phyloP scores from a whole-genome alignment of 2,329 filamentous ascomycete genomes.

The Fusarium sp. region DNA sequence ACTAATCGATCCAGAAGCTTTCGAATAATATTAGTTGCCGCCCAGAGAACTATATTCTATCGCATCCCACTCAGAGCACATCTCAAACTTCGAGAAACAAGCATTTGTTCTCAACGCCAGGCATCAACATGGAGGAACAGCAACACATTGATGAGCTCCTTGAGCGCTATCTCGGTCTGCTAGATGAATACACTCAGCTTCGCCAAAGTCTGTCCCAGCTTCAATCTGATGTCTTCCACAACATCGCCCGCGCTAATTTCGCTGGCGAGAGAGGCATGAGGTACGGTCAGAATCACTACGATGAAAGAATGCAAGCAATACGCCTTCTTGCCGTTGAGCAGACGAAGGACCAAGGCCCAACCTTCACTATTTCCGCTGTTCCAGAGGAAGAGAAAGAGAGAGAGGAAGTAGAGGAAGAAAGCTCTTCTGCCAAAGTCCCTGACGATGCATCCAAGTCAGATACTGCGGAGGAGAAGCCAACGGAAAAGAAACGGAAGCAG shows the following conservation, averaged over 20 bases:
- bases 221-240: slow-evolving; percentile 67
- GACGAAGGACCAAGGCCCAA: slow-evolving; percentile 20
- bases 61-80: too few species aligned
- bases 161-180: slow-evolving; percentile 71
- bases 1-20: neutral
- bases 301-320: slow-evolving; percentile 76
- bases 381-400: slow-evolving; percentile 11
- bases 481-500: slow-evolving; percentile 33
- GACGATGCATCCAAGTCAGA: slow-evolving; percentile 12
- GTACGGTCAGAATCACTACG: slow-evolving; percentile 78
- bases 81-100: neutral
- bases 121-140: slow-evolving; percentile 43
- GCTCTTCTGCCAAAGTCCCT: neutral
- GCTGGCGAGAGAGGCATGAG: slow-evolving; percentile 69
- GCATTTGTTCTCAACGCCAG: neutral
- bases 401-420: neutral
- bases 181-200: slow-evolving; percentile 74
- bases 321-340: slow-evolving; percentile 52
- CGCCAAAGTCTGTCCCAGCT: slow-evolving; percentile 63
- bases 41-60: neutral
- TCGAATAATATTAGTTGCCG: neutral
- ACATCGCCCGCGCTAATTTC: slow-evolving; percentile 81
- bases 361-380: slow-evolving; percentile 32
- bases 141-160: slow-evolving; percentile 70
- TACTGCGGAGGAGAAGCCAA: slow-evolving; percentile 6